phyloP scores from a whole-genome alignment of 768 basidiomycete genomes.

The Rubroboletus satanas region DNA sequence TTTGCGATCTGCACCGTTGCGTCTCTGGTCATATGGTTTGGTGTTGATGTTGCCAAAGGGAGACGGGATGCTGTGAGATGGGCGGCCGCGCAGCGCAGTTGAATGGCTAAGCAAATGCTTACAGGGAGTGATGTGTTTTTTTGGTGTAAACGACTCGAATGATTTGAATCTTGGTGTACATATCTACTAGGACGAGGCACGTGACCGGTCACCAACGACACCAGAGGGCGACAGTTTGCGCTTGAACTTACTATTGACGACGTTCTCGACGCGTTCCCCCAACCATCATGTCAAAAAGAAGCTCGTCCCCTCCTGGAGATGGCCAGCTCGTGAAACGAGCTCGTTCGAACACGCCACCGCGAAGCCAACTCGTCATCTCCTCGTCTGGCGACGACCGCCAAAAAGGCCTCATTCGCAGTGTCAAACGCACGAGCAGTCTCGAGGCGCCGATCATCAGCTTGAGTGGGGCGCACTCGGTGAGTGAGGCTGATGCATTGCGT shows the following conservation, averaged over 20 bases:
- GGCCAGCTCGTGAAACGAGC: slow-evolving; percentile 62
- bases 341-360: slow-evolving; percentile 45
- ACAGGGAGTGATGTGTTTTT: neutral
- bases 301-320: slow-evolving; percentile 49
- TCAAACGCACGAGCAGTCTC: slow-evolving; percentile 89
- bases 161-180: too few relatives aligned
- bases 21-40: slow-evolving; percentile 61
- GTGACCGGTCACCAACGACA: neutral
- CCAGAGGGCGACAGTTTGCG: neutral
- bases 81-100: slow-evolving; percentile 37
- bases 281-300: slow-evolving; percentile 64
- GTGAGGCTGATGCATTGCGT: slow-evolving; percentile 25
- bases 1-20: slow-evolving; percentile 67
- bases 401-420: slow-evolving; percentile 77
- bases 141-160: too few relatives aligned
- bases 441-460: slow-evolving; percentile 93
- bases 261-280: neutral
- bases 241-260: neutral
- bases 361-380: slow-evolving; percentile 75
- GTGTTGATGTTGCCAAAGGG: neutral
- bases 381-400: slow-evolving; percentile 66
- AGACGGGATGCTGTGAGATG: slow-evolving; percentile 48
- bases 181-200: neutral
- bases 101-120: neutral
- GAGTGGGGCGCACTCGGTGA: slow-evolving; percentile 79